Evolutionary conservation across 2,329 filamentous ascomycete genomes (phyloP).

Genomic region (Talaromyces sp.): DNA sequence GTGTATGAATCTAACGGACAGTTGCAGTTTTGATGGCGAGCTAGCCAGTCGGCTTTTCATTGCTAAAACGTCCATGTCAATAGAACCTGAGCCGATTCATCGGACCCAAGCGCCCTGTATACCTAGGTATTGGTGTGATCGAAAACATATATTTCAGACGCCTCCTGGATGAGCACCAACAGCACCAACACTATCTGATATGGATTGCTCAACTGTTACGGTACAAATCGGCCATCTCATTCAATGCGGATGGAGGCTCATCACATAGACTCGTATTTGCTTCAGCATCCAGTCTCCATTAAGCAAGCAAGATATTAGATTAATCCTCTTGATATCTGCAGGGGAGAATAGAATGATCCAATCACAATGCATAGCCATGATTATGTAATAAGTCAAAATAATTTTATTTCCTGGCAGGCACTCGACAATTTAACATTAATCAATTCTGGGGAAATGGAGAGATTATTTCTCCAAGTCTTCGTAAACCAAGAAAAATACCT

Average conservation of each 20-base stretch:
- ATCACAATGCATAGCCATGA: neutral
- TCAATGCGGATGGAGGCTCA: neutral
- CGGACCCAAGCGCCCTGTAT: no score
- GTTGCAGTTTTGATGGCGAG: neutral
- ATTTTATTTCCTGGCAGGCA: neutral
- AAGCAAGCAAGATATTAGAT: neutral
- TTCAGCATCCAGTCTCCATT: neutral
- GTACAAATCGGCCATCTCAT: neutral
- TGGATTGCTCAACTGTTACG: neutral
- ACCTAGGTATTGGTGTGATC: no score
- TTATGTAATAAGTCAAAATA: slow-evolving; percentile 11
- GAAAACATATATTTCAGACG: neutral
- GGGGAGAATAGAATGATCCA: neutral
- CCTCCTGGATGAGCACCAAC: neutral
- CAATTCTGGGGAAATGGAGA: neutral
- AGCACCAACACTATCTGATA: neutral
- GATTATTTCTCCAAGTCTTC: neutral
- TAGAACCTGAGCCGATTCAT: no score
- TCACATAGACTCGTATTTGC: neutral
- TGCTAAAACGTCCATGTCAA: neutral
- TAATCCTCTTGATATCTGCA: neutral
- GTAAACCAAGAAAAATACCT: neutral
- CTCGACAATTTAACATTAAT: neutral
- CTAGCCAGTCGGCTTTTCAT: neutral
- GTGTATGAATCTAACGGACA: neutral